phyloP scores from a whole-genome alignment of 768 basidiomycete genomes.

The Collybia sp. region DNA sequence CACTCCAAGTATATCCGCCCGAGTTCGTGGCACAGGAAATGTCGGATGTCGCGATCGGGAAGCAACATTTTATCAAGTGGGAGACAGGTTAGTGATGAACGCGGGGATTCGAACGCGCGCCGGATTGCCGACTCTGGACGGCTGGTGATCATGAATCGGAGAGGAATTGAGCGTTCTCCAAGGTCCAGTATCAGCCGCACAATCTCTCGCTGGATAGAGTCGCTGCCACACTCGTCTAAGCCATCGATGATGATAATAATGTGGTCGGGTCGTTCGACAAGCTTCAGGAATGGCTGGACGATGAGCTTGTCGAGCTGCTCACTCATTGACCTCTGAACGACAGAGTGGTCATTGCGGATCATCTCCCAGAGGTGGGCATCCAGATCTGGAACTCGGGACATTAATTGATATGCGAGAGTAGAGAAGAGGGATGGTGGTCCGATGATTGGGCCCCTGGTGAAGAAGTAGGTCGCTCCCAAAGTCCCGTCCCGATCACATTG shows the following conservation, averaged over 20 bases:
- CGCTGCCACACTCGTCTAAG: constrained; percentile 6
- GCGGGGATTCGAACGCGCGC: constrained; percentile 3
- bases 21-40: constrained; percentile 3
- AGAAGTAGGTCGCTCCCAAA: constrained; percentile 10
- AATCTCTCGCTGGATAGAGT: constrained; percentile 4
- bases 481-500: neutral
- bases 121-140: constrained; percentile 6
- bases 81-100: constrained; percentile 3
- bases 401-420: constrained; percentile 7
- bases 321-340: neutral
- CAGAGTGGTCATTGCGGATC: neutral
- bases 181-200: constrained; percentile 5
- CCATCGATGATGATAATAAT: constrained; percentile 6
- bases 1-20: neutral
- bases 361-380: constrained; percentile 1
- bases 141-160: constrained; percentile 6
- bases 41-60: constrained; percentile 4
- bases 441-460: constrained; percentile 4
- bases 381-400: constrained; percentile 1
- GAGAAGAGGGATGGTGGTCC: constrained; percentile 1
- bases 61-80: constrained; percentile 2
- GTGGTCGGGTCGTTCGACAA: neutral
- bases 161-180: neutral
- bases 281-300: constrained; percentile 2
- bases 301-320: constrained; percentile 5